Base-by-base conservation (phyloP, 257 asterid species). In the Gentiana dahurica region DNA sequence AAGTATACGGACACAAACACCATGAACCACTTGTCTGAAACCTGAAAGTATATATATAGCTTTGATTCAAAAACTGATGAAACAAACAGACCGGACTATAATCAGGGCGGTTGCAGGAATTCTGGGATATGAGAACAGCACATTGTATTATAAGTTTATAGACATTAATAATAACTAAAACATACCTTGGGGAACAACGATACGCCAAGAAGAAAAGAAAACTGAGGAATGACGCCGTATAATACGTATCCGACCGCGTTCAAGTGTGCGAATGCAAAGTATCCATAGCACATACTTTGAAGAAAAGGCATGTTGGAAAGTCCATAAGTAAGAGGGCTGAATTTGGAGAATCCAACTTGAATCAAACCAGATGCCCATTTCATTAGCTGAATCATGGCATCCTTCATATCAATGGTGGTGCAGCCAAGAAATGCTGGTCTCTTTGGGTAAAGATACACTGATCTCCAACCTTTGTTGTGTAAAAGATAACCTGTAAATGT, bases 11-110 rank as follows among this genome's bases (percentile, higher is more conserved):
- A 63, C 0, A 67, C 62, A 51, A 79, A 82, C 32, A 68, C 77
- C 0, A 35, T 33, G 46, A 87, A 82, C 74, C 65, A 77, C 12
- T 82, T 73, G 62, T 71, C 79, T 2, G 80, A 69, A 4, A 74
- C 87, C 96, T 84, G 73, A 39, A 36, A 45, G 36, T 68, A 5
- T 4, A 2, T 4, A 54, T 24, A 24, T 24, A 35, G 4, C 24
- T 36, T 55, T 13, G 6, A 36, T 35, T 6, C 38, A 13, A 13
- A 36, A 55, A 57, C 36, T 1, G 1, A 9, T 34, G 5, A 35
- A 9, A 34, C 6, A 11, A 52, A 33, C 9, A 24, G 24, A 24
- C 24, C 24, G 24, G 24, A 24, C 24, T 24, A 24, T 24, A 24
- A 24, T 24, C 24, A 24, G 24, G 24, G 24, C 24, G 24, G 32